Evolutionary conservation across 306 rosid species (phyloP), one percentile per base, ranked within the genome.

Genomic region (Gleditsia sinensis): DNA sequence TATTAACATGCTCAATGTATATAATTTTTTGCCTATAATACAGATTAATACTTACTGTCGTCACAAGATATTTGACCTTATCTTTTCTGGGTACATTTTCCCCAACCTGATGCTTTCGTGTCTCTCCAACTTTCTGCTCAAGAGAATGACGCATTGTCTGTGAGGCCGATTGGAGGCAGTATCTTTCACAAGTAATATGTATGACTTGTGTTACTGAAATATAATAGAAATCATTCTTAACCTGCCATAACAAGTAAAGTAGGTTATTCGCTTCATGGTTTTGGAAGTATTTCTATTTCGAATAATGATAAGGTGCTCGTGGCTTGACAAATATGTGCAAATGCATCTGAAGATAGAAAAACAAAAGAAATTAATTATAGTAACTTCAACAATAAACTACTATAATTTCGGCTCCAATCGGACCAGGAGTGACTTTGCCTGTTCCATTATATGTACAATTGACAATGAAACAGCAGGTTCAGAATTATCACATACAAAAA

Each of bases 81-180:
- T 84, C 85, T 69, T 70, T 84, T 69, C 69, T 77, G 33, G 85
- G 67, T 20, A 84, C 68, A 58, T 84, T 84, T 69, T 56, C 77
- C 64, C 88, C 85, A 69, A 80, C 63, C 25, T 69, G 66, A 72
- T 14, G 67, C 63, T 53, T 49, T 19, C 69, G 78, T 12, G 4
- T 19, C 7, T 76, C 62, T 42, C 24, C 53, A 49, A 32, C 37
- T 37, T 20, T 13, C 34, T 58, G 58, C 1, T 68, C 19, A 21
- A 78, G 60, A 49, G 79, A 54, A 72, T 53, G 13, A 24, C 2
- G n/a, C 1, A 20, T 17, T 13, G 78, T 49, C 50, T 80, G 75
- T 19, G 27, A 70, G n/a, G 46, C 20, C 60, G 54, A 45, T 45
- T 9, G 60, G 51, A 67, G 57, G 14, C 27, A 66, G 17, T n/a